Evolutionary conservation across 2,329 filamentous ascomycete species (phyloP).

Genomic region (Cladosporium sp.): DNA sequence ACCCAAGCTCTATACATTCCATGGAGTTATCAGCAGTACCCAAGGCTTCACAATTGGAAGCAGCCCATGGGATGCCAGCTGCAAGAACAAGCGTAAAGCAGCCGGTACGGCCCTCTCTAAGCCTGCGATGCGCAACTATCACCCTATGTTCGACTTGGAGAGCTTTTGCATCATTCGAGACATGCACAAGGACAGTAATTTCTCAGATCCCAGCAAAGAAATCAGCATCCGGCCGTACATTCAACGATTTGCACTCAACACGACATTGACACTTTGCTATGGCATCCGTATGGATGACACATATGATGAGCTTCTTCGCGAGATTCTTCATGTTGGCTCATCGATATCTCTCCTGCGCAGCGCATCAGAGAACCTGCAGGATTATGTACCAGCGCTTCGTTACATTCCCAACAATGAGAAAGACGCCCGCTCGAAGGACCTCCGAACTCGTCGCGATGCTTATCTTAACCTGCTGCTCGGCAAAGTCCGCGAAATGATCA

Average conservation of each 20-base stretch:
- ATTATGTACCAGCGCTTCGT: constrained; percentile 53
- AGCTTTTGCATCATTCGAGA: constrained; percentile 54
- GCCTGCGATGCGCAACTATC: constrained; percentile 50
- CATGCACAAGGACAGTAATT: constrained; percentile 45
- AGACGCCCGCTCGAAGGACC: constrained; percentile 47
- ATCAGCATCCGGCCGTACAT: constrained; percentile 53
- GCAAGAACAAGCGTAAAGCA: constrained; percentile 55
- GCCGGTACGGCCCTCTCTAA: constrained; percentile 50
- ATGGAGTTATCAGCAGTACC: constrained; percentile 53
- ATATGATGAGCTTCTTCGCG: constrained; percentile 53
- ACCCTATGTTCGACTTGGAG: constrained; percentile 54
- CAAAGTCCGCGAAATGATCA: constrained; percentile 54
- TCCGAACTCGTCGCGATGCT: constrained; percentile 50
- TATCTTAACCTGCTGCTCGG: constrained; percentile 53
- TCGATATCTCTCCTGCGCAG: constrained; percentile 53
- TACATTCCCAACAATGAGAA: constrained; percentile 57
- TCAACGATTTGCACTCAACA: constrained; percentile 56
- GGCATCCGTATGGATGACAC: constrained; percentile 57
- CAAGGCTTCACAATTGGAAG: constrained; percentile 59
- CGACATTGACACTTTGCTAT: constrained; percentile 56
- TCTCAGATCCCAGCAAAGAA: constrained; percentile 36
- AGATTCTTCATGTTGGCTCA: constrained; percentile 55
- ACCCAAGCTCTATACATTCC: constrained; percentile 55
- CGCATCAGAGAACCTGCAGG: constrained; percentile 55
- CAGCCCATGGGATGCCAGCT: constrained; percentile 55